Evolutionary conservation across 2,329 filamentous ascomycete species (phyloP), one percentile per base, ranked within the genome.

Genomic region (Colletotrichum cordylinicola): DNA sequence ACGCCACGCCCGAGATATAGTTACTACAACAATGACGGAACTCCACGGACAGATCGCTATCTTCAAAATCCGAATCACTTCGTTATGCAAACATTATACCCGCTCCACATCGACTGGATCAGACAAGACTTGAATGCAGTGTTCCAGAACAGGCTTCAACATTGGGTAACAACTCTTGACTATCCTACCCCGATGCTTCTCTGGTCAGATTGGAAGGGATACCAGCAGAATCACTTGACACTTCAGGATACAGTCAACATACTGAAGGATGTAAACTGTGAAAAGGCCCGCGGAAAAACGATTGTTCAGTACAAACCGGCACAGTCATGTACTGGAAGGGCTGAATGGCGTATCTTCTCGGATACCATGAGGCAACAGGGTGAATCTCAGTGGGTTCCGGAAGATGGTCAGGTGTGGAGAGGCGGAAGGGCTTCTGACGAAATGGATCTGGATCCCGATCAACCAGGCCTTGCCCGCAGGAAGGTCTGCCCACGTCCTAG

Each of bases 261-360:
- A 13, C 29, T 64, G 16, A 21, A 27, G 10, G 31, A 35, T n/a
- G 37, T 27, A 2, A 27, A 29, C 18, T 18, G 4, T n/a, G 18
- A 27, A 10, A 43, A 27, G 2, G 21, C 31, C 4, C 48, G 62
- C 10, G 62, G 70, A 1, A 72, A 72, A 29, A 29, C 52, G 6
- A n/a, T 67, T 13, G 15, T 72, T 7, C 70, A 72, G 48, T 72
- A 72, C 62, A 24, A 39, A 15, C 70, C 70, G 13, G 70, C 70
- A 8, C 33, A 43, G 9, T 21, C 24, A 6, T 72, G 70, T 35
- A 39, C 39, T 13, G 48, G 37, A 6, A 33, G 31, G 10, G 70
- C 70, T 13, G n/a, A 52, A 33, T 33, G 27, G 70, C 62, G 70
- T 15, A 27, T 37, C 7, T 72, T 48, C 43, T 27, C 29, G 8